phyloP scores from a whole-genome alignment of 1,284 basidiomycete species.

The Moniliophthora roreri region DNA sequence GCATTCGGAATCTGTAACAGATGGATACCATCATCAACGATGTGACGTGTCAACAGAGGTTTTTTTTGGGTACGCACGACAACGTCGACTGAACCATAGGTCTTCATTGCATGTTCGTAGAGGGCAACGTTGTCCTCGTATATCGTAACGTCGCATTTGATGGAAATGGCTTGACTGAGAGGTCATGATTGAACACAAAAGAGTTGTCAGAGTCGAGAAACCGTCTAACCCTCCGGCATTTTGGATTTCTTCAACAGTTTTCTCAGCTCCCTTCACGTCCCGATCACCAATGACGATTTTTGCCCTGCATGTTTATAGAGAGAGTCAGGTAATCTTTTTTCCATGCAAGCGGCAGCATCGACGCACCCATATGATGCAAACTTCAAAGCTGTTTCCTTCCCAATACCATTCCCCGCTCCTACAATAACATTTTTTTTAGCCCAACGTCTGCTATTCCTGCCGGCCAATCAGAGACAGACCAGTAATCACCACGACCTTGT shows the following conservation, averaged over 20 bases:
- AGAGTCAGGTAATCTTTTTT: background rate
- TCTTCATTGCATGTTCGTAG: slow-evolving; percentile 48
- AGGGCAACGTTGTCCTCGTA: slow-evolving; percentile 57
- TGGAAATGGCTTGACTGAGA: slow-evolving; percentile 41
- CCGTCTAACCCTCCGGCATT: slow-evolving; percentile 43
- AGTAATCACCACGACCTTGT: slow-evolving; percentile 57
- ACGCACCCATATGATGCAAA: slow-evolving; percentile 50
- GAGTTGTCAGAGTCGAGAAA: background rate
- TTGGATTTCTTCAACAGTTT: slow-evolving; percentile 41
- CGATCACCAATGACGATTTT: slow-evolving; percentile 58
- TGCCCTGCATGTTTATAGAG: slow-evolving; percentile 34
- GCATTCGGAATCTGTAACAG: slow-evolving; percentile 50
- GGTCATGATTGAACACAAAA: background rate
- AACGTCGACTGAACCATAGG: slow-evolving; percentile 49
- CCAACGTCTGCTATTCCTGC: background rate
- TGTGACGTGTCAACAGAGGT: too few relatives aligned
- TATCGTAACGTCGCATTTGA: slow-evolving; percentile 49
- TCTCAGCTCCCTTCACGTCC: slow-evolving; percentile 37
- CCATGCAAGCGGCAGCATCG: slow-evolving; percentile 2
- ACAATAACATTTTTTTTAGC: slow-evolving; percentile 1
- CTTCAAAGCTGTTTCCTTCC: slow-evolving; percentile 44
- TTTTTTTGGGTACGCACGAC: slow-evolving; percentile 48
- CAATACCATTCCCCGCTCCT: slow-evolving; percentile 60
- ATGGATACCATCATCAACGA: too few relatives aligned
- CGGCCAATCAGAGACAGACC: slow-evolving; percentile 29